Base-by-base conservation (phyloP, 192 early-diverging fungal genomes). In the Tieghemiomyces parasiticus region DNA sequence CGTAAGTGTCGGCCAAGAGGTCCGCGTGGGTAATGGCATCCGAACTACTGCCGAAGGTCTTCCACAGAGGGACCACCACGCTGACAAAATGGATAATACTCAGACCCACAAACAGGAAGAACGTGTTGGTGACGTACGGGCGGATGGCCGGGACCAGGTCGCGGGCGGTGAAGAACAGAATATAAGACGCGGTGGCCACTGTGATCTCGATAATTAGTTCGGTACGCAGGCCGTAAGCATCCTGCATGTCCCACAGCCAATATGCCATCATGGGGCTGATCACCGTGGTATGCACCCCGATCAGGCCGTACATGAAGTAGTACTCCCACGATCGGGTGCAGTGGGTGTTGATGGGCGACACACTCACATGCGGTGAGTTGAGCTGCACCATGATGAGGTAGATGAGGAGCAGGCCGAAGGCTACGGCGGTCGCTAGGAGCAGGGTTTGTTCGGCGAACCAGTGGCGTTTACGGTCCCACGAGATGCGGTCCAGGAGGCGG, bases 1-100 rank as follows among this genome's bases (percentile, higher is more conserved):
- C 46, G 8, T 47, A 19, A 24, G 46, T 19, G 46, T 47, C 50
- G 13, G 16, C 50, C 50, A 52, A 20, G 14, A 29, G 14, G 16
- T 20, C 50, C 22, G 24, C 16, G 38, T 6, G 50, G 30, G 22
- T 28, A 13, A 52, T 14, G 50, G 22, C 1, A 30, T 52, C 50
- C 31, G 34, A 26, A 31, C 13, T 13, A 19, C 29, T 10, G 14
- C 29, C 33, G 33, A 28, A 56, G 16, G 54, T 56, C 33, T 56
- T 56, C 54, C 54, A 56, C 33, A 56, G 34, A 30, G 54, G 54
- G 20, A 34, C 32, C 31, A 56, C 54, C 20, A 56, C 54, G 13
- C 54, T 31, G 20, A 56, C 32, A 34, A 56, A 56, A 19, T 56
- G 54, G 29, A 56, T 34, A 6, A 56, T 56, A 33, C 31, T 29